Percentiles rank a stretch among this genome's conserved stretches.
Evolutionary conservation across 1,284 basidiomycete genomes (phyloP).

Genomic region (Ustilago bromivora): DNA sequence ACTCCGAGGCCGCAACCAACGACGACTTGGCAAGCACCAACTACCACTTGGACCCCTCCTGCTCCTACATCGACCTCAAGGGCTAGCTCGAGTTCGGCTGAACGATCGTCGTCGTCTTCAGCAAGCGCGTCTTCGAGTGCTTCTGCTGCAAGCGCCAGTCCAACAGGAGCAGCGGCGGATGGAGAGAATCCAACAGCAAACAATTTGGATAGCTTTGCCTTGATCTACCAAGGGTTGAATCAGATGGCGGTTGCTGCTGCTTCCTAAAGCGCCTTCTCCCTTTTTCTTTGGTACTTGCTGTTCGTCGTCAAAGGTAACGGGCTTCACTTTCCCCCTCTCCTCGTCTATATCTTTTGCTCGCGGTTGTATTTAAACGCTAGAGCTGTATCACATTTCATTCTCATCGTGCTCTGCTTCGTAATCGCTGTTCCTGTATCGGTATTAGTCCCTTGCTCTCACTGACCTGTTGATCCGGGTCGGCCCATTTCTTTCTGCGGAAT

Average conservation of each 20-base stretch:
- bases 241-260: conserved; percentile 45
- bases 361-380: not conserved
- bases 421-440: conserved; percentile 6
- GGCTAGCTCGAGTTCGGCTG: not conserved
- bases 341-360: not conserved
- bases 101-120: not conserved
- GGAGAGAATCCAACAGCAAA: not conserved
- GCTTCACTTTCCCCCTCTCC: conserved; percentile 5
- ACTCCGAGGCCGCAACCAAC: conserved; percentile 18
- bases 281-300: not conserved
- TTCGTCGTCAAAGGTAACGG: conserved; percentile 10
- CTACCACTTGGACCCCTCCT: conserved; percentile 14
- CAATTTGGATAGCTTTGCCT: conserved; percentile 44
- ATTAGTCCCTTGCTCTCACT: not conserved
- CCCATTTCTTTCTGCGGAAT: not conserved
- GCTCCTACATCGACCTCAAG: conserved; percentile 5
- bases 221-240: conserved; percentile 46
- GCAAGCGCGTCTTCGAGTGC: conserved; percentile 10
- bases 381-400: not conserved
- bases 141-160: conserved; percentile 1
- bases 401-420: not conserved
- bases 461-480: conserved; percentile 26
- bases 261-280: conserved; percentile 1
- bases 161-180: not conserved
- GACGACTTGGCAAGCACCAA: conserved; percentile 21